Conservation (phyloP, 1,284 basidiomycete species). For the Nidula niveotomentosa region DNA sequence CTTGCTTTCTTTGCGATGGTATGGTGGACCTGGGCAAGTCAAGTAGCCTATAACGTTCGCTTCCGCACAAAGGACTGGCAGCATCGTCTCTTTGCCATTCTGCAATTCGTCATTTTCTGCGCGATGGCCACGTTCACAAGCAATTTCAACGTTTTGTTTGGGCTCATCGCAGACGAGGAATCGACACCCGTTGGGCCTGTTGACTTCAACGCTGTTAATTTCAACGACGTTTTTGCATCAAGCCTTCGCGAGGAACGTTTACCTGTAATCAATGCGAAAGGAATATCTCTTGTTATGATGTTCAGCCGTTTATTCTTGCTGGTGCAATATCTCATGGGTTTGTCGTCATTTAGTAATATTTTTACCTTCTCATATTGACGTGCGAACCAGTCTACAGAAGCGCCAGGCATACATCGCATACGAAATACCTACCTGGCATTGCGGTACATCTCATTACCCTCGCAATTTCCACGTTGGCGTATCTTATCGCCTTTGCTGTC, state of each 20-base stretch:
- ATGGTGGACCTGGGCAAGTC: slow-evolving; percentile 17
- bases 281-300: slow-evolving; percentile 12
- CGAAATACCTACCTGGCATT: background rate
- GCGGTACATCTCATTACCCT: slow-evolving; percentile 11
- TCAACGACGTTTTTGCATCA: background rate
- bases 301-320: slow-evolving; percentile 12
- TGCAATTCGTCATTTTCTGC: slow-evolving; percentile 13
- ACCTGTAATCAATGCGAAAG: slow-evolving; percentile 11
- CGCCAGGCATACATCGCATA: background rate
- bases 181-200: background rate
- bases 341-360: background rate
- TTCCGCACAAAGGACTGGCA: slow-evolving; percentile 12
- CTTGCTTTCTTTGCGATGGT: slow-evolving; percentile 12
- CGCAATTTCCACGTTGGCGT: slow-evolving; percentile 9
- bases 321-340: slow-evolving; percentile 11
- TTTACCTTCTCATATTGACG: too few relatives aligned
- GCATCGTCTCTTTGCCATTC: slow-evolving; percentile 10
- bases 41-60: slow-evolving; percentile 4
- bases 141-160: slow-evolving; percentile 11
- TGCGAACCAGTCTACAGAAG: background rate
- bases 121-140: slow-evolving; percentile 13
- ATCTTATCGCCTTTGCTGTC: slow-evolving; percentile 7
- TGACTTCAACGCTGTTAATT: background rate
- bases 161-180: background rate
- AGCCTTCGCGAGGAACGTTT: slow-evolving; percentile 4